A percentile compares a stretch with the other conserved stretches of the same genome.
These are phyloP conservation scores for Verticillium zaregamsianum DNA, from an alignment of 2,329 filamentous ascomycete genomes.

Conservation along the genomic window DNA sequence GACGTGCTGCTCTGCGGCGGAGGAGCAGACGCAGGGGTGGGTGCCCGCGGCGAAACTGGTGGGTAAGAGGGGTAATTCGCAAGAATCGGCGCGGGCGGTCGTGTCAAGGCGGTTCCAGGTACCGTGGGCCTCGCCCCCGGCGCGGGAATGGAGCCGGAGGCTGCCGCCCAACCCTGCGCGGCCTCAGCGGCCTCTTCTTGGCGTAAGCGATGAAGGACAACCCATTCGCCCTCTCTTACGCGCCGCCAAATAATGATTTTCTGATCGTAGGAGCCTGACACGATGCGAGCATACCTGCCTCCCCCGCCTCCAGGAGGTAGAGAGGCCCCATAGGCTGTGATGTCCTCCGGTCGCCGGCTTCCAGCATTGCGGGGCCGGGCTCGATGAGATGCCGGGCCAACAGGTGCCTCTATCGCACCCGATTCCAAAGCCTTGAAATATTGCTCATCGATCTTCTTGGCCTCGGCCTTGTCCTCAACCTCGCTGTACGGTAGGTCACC, in stretches of 20 bases:
- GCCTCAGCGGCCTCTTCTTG: constrained; percentile 66
- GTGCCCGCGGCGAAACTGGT: constrained; percentile 7
- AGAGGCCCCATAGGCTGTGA: constrained; percentile 77
- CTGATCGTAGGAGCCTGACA: constrained; percentile 95
- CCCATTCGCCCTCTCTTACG: constrained; percentile 81
- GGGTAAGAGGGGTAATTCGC: constrained; percentile 4
- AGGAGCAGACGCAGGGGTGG: not conserved
- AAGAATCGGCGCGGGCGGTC: constrained; percentile 5
- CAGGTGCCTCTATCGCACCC: constrained; percentile 38
- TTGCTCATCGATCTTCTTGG: constrained; percentile 65
- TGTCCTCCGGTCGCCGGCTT: constrained; percentile 69
- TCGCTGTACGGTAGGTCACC: constrained; percentile 80
- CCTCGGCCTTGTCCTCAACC: constrained; percentile 69
- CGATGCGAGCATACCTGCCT: constrained; percentile 86
- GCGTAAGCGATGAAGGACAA: constrained; percentile 66
- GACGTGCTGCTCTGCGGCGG: not conserved
- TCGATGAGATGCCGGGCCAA: constrained; percentile 21
- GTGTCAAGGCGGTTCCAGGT: constrained; percentile 2
- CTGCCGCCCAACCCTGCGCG: constrained; percentile 25
- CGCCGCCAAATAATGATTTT: constrained; percentile 93
- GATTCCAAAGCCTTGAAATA: constrained; percentile 61
- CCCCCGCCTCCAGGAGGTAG: constrained; percentile 88
- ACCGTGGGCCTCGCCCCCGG: constrained; percentile 7
- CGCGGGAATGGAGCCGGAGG: not conserved
- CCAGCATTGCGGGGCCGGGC: constrained; percentile 59